These are phyloP conservation scores for Protea cynaroides DNA, from an alignment of 164 flowering plant species.

Conservation along the genomic window DNA sequence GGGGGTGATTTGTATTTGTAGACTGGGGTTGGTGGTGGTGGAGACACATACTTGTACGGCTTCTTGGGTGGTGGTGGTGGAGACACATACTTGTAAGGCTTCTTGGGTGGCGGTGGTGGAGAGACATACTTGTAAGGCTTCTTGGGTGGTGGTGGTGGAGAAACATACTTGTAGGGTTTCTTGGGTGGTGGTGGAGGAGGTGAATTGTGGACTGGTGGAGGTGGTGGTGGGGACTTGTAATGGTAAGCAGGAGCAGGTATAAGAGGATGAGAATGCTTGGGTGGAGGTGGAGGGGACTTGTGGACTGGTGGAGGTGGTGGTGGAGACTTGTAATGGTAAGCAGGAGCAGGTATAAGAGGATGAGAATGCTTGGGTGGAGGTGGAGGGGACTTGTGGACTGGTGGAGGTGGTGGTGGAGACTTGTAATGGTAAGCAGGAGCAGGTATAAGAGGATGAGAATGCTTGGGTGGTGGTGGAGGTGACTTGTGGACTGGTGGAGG, in stretches of 20 bases:
- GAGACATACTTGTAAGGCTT: not conserved
- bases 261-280: too few relatives aligned
- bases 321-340: constrained; percentile 8
- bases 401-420: constrained; percentile 15
- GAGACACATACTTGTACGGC: constrained; percentile 5
- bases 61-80: too few relatives aligned
- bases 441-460: too few relatives aligned
- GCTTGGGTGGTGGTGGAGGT: constrained; percentile 3
- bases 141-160: too few relatives aligned
- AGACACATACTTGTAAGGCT: too few relatives aligned
- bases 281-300: not conserved
- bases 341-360: not conserved
- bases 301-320: constrained; percentile 3
- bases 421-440: constrained; percentile 10
- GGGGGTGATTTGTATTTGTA: too few relatives aligned
- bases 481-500: constrained; percentile 9
- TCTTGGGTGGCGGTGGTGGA: constrained; percentile 2
- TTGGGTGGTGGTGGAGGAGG: not conserved
- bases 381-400: not conserved
- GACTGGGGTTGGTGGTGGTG: constrained; percentile 11
- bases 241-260: not conserved
- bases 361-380: constrained; percentile 9
- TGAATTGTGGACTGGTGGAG: not conserved
- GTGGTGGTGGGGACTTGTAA: too few relatives aligned
- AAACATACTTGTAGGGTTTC: too few relatives aligned